These are phyloP conservation scores for Amanita rimosa DNA, from an alignment of 768 basidiomycete species.

Conservation along the genomic window DNA sequence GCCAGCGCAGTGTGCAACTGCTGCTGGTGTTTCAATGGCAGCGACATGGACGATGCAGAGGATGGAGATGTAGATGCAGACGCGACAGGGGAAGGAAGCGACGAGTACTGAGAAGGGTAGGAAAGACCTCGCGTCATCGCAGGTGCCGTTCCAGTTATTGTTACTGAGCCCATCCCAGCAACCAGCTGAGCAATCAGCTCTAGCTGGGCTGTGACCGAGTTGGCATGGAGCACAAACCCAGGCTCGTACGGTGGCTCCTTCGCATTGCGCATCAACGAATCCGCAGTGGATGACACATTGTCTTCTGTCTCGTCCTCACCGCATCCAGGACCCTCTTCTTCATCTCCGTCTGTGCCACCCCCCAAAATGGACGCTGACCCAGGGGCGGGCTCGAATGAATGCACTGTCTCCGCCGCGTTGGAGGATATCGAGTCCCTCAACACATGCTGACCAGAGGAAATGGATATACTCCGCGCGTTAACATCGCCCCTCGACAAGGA, in stretches of 20 bases:
- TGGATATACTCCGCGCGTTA: background rate
- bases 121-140: constrained; percentile 1
- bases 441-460: background rate
- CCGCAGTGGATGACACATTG: constrained; percentile 7
- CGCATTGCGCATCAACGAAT: constrained; percentile 29
- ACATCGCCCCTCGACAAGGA: background rate
- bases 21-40: background rate
- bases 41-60: background rate
- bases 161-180: constrained; percentile 26
- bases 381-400: background rate
- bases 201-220: constrained; percentile 62
- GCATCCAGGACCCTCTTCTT: background rate
- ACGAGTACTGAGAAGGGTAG: background rate
- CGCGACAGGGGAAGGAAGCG: background rate
- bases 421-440: background rate
- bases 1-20: constrained; percentile 41
- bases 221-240: constrained; percentile 57
- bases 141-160: constrained; percentile 9
- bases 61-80: background rate
- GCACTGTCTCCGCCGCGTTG: background rate
- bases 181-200: constrained; percentile 67
- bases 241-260: constrained; percentile 43
- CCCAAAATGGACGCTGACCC: background rate
- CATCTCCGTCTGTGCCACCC: background rate
- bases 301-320: constrained; percentile 25